Conservation (phyloP, 2,329 filamentous ascomycete species). For the Fusarium papillatum region DNA sequence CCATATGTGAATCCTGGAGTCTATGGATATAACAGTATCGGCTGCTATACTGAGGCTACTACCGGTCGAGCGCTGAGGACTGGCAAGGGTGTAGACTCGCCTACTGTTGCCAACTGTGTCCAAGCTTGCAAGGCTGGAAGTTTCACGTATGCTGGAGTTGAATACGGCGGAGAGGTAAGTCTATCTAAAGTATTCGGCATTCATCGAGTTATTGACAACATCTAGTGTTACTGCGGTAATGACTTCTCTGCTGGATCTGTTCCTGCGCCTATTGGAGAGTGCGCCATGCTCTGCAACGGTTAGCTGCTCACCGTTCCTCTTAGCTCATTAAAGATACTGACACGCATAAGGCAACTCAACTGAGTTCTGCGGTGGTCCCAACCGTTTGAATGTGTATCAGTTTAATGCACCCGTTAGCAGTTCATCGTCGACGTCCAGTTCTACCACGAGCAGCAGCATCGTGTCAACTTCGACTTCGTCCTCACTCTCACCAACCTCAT, state of each 20-base stretch:
- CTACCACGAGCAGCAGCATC: background rate
- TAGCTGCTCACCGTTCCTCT: too few species aligned
- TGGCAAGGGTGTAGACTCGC: constrained; percentile 35
- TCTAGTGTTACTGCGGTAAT: constrained; percentile 55
- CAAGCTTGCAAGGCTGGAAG: constrained; percentile 45
- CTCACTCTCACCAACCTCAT: background rate
- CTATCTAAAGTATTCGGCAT: too few species aligned
- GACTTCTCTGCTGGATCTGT: constrained; percentile 43
- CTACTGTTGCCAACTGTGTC: constrained; percentile 51
- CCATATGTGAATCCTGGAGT: constrained; percentile 54
- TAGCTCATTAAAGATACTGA: too few species aligned
- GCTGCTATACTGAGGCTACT: constrained; percentile 54
- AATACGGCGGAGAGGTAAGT: constrained; percentile 55
- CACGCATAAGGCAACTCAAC: constrained; percentile 46
- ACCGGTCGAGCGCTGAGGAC: constrained; percentile 49
- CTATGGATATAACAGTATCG: constrained; percentile 50
- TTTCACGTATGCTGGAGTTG: constrained; percentile 51
- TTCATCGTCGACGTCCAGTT: constrained; percentile 2
- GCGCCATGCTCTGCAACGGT: constrained; percentile 52
- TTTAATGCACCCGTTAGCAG: constrained; percentile 25
- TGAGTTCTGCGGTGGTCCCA: constrained; percentile 52
- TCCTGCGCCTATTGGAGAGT: constrained; percentile 47
- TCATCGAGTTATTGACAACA: background rate
- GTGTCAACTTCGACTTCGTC: background rate
- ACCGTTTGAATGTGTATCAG: constrained; percentile 53